These are phyloP conservation scores for Ophiostoma australiae DNA, from an alignment of 2,329 filamentous ascomycete genomes.

Conservation along the genomic window DNA sequence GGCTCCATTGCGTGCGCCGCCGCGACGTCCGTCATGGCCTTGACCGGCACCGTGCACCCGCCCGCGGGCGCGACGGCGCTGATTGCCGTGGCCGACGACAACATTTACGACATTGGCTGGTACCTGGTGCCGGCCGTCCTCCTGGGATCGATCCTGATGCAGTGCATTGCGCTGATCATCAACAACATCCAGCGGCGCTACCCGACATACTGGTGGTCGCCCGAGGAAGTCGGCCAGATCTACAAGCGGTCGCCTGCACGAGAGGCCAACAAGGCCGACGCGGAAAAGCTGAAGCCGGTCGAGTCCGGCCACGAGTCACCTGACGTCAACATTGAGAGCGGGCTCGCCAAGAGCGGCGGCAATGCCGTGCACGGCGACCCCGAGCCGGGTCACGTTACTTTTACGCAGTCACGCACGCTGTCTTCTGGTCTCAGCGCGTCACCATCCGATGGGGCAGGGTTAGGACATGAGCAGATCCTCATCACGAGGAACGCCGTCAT, in stretches of 20 bases:
- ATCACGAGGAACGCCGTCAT: slow-evolving; percentile 17
- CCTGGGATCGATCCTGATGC: slow-evolving; percentile 57
- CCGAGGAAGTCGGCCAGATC: slow-evolving; percentile 35
- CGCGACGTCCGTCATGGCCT: slow-evolving; percentile 59
- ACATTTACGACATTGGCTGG: slow-evolving; percentile 59
- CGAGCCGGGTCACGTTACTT: slow-evolving; percentile 6
- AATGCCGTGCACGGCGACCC: not conserved
- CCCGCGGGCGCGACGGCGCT: slow-evolving; percentile 71
- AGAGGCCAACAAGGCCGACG: not conserved
- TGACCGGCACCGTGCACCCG: slow-evolving; percentile 69
- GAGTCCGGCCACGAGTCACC: not conserved
- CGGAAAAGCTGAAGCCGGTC: slow-evolving; percentile 6
- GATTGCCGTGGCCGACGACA: slow-evolving; percentile 57
- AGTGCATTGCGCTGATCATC: slow-evolving; percentile 56
- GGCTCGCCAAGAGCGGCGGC: not conserved
- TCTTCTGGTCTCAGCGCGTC: not conserved
- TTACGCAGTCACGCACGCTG: slow-evolving; percentile 7
- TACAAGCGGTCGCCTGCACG: slow-evolving; percentile 23
- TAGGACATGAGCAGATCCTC: not conserved
- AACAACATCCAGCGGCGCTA: slow-evolving; percentile 66
- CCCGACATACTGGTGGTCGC: slow-evolving; percentile 67
- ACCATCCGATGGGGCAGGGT: not conserved
- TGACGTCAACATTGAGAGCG: not conserved
- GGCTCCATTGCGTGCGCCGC: slow-evolving; percentile 61
- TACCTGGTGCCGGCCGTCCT: slow-evolving; percentile 59